These are phyloP conservation scores for Periconia sp. DNA, from an alignment of 2,329 filamentous ascomycete genomes.

Conservation along the genomic window DNA sequence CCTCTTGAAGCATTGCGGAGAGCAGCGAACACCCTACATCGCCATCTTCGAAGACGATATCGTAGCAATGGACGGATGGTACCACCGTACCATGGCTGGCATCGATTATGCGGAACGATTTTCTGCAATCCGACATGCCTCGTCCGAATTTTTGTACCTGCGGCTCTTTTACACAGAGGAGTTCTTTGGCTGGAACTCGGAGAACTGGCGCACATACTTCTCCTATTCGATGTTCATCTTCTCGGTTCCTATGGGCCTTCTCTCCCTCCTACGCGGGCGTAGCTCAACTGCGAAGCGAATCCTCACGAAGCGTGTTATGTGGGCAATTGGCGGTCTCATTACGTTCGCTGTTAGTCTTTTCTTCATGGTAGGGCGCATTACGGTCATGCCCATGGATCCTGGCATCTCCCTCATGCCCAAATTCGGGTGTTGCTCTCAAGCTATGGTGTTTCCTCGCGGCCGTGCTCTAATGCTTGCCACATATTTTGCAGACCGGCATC, in stretches of 20 bases:
- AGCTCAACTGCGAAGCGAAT: constrained; percentile 26
- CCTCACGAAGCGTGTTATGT: constrained; percentile 25
- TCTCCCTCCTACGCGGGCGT: constrained; percentile 33
- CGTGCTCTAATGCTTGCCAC: constrained; percentile 33
- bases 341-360: constrained; percentile 43
- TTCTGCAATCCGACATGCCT: constrained; percentile 25
- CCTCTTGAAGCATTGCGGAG: constrained; percentile 49
- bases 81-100: constrained; percentile 47
- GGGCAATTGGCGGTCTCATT: constrained; percentile 23
- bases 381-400: constrained; percentile 41
- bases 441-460: constrained; percentile 50
- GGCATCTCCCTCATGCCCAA: constrained; percentile 50
- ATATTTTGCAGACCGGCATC: constrained; percentile 38
- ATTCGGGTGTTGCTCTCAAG: constrained; percentile 55
- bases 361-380: constrained; percentile 50
- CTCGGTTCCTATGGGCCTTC: constrained; percentile 24
- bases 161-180: constrained; percentile 56
- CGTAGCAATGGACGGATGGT: constrained; percentile 56
- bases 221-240: constrained; percentile 38
- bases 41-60: constrained; percentile 56
- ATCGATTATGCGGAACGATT: constrained; percentile 42
- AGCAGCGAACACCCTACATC: constrained; percentile 47
- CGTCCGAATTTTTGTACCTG: constrained; percentile 49
- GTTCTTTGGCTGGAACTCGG: constrained; percentile 54
- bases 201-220: constrained; percentile 49